phyloP scores from a whole-genome alignment of 352 stramenopile genomes.

The Phytophthora multivora region DNA sequence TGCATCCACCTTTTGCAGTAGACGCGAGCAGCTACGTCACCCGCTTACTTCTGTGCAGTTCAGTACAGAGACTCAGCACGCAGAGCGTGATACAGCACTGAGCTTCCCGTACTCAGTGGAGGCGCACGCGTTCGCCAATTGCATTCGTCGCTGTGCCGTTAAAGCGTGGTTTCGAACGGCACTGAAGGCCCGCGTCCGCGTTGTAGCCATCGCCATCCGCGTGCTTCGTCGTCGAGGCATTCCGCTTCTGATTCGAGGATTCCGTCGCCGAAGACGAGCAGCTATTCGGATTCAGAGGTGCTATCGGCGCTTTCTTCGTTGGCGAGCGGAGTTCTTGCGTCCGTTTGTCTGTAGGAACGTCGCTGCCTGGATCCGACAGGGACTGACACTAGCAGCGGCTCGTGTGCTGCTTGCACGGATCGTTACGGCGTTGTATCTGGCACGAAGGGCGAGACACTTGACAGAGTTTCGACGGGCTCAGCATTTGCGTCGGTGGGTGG shows the following conservation, averaged over 20 bases:
- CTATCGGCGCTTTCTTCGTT: conserved; percentile 29
- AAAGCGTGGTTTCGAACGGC: conserved; percentile 34
- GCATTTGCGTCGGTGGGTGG: conserved; percentile 37
- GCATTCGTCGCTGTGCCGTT: conserved; percentile 30
- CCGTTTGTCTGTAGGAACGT: conserved; percentile 27
- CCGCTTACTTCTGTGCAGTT: conserved; percentile 36
- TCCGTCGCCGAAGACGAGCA: conserved; percentile 32
- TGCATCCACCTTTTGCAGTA: conserved; percentile 49
- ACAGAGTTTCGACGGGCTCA: conserved; percentile 17
- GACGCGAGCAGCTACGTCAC: conserved; percentile 48
- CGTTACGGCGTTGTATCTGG: conserved; percentile 21
- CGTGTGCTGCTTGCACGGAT: conserved; percentile 15
- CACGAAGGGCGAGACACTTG: conserved; percentile 8
- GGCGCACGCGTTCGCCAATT: conserved; percentile 31
- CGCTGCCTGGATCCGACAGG: conserved; percentile 9
- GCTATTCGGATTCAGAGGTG: conserved; percentile 37
- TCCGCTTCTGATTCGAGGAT: conserved; percentile 28
- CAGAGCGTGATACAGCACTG: not conserved
- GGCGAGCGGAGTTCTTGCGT: conserved; percentile 16
- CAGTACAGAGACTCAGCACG: too few species aligned
- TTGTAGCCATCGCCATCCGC: conserved; percentile 37
- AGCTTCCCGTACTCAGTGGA: conserved; percentile 48
- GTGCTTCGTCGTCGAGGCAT: conserved; percentile 36
- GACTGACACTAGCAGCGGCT: conserved; percentile 1
- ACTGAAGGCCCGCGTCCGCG: conserved; percentile 24